Percentiles rank a stretch among this genome's conserved stretches.
phyloP scores from a whole-genome alignment of 2,329 filamentous ascomycete species.

The Pseudogymnoascus sp. region DNA sequence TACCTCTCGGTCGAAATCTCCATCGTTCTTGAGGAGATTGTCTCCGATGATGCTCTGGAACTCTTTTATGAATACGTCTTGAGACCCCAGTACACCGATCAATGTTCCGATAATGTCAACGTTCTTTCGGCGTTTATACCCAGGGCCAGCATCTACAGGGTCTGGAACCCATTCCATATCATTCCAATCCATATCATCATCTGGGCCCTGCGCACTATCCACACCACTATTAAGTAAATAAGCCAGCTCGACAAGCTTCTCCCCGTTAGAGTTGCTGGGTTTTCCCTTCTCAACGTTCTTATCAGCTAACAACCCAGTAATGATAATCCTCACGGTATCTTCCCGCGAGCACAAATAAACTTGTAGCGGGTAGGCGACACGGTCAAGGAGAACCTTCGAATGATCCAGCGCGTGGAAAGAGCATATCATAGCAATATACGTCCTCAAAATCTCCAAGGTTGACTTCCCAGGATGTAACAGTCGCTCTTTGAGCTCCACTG shows the following conservation, averaged over 20 bases:
- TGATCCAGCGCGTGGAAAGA: constrained; percentile 69
- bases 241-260: constrained; percentile 59
- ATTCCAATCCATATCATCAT: constrained; percentile 74
- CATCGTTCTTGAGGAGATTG: constrained; percentile 60
- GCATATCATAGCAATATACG: constrained; percentile 72
- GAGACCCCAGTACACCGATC: constrained; percentile 78
- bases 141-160: constrained; percentile 83
- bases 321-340: constrained; percentile 70
- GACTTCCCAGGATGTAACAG: constrained; percentile 69
- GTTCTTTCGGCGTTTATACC: constrained; percentile 82
- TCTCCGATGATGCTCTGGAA: constrained; percentile 85
- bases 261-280: constrained; percentile 32
- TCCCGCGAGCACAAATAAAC: constrained; percentile 70
- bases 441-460: constrained; percentile 66
- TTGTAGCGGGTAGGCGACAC: constrained; percentile 65
- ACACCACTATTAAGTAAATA: constrained; percentile 42
- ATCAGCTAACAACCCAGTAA: constrained; percentile 63
- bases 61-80: constrained; percentile 89
- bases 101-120: constrained; percentile 89
- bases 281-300: constrained; percentile 37
- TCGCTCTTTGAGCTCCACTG: constrained; percentile 54
- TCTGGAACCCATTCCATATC: constrained; percentile 92
- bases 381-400: constrained; percentile 68
- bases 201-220: constrained; percentile 43
- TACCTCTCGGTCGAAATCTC: constrained; percentile 64